Conservation (phyloP, 306 rosid species). For the Urtica urens region DNA sequence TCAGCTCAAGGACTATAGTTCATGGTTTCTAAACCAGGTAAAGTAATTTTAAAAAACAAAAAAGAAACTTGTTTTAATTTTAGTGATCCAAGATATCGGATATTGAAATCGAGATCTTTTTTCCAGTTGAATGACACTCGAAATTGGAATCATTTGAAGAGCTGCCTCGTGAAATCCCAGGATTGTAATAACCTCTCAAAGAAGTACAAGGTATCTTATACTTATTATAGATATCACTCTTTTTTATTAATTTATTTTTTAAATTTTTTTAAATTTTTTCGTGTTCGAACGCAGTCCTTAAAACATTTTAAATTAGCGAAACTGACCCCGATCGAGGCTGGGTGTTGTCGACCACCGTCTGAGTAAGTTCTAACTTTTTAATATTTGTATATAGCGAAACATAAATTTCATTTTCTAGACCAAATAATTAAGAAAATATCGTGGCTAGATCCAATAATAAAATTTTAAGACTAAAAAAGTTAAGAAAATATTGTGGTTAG, state of each 20-base stretch:
- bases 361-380: too few relatives aligned
- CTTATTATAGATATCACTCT: conserved; percentile 12
- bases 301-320: conserved; percentile 64
- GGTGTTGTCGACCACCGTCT: conserved; percentile 91
- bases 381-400: too few relatives aligned
- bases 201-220: conserved; percentile 72
- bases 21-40: conserved; percentile 90
- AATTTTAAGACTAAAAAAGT: too few relatives aligned
- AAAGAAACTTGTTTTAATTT: background rate
- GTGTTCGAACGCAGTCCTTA: conserved; percentile 40
- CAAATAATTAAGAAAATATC: too few relatives aligned
- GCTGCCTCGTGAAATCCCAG: conserved; percentile 77
- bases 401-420: too few relatives aligned
- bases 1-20: conserved; percentile 79
- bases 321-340: conserved; percentile 75
- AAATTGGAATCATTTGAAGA: conserved; percentile 67
- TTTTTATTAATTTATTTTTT: background rate
- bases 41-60: too few relatives aligned
- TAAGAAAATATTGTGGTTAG: too few relatives aligned
- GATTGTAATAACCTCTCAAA: conserved; percentile 65
- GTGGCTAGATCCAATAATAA: too few relatives aligned
- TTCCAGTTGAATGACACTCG: conserved; percentile 70
- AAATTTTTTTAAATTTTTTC: background rate
- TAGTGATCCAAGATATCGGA: background rate
- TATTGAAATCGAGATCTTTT: background rate